phyloP scores from a whole-genome alignment of 257 asterid genomes.

The Linderniella brevidens region DNA sequence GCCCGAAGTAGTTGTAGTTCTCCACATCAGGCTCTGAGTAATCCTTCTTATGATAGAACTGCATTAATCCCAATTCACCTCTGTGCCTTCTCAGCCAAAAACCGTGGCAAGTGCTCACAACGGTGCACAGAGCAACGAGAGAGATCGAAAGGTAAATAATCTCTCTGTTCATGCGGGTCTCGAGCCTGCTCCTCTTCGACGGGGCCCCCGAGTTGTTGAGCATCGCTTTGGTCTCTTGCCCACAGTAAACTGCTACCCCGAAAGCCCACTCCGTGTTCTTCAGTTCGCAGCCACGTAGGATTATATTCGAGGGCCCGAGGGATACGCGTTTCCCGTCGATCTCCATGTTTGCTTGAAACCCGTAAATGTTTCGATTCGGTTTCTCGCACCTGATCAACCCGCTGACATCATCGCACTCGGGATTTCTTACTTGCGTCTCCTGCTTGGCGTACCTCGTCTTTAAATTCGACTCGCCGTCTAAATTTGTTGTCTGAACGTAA shows the following conservation, averaged over 20 bases:
- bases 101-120: constrained; percentile 56
- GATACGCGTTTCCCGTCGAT: constrained; percentile 72
- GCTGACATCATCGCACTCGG: constrained; percentile 20
- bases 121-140: constrained; percentile 43
- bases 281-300: constrained; percentile 89
- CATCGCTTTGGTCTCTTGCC: constrained; percentile 92
- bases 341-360: constrained; percentile 84
- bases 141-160: constrained; percentile 61
- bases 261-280: constrained; percentile 86
- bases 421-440: constrained; percentile 59
- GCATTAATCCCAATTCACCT: constrained; percentile 61
- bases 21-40: constrained; percentile 30
- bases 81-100: constrained; percentile 65
- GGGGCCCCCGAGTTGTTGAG: constrained; percentile 96
- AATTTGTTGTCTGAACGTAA: constrained; percentile 74
- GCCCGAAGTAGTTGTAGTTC: constrained; percentile 71
- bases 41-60: constrained; percentile 56
- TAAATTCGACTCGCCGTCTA: constrained; percentile 93
- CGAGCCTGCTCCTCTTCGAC: constrained; percentile 84
- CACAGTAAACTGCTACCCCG: constrained; percentile 85
- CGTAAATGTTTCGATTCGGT: constrained; percentile 90
- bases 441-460: constrained; percentile 96
- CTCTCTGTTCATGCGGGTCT: constrained; percentile 82
- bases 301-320: constrained; percentile 90
- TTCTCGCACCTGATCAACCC: constrained; percentile 89